Conservation (phyloP, 768 basidiomycete species). For the Boletus fagicola region DNA sequence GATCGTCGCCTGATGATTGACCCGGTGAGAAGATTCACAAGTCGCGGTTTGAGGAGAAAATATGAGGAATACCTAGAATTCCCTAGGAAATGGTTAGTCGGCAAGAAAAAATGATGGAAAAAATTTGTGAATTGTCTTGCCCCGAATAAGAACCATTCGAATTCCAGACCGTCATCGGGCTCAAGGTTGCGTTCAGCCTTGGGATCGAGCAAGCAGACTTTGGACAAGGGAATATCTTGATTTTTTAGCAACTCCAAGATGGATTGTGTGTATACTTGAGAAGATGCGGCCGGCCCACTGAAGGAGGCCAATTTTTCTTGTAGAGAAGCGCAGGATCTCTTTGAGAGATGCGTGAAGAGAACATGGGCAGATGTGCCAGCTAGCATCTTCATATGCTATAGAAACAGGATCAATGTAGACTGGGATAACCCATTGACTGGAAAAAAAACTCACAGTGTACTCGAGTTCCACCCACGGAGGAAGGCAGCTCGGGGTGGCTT, state of each 20-base stretch:
- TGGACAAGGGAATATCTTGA: conserved; percentile 41
- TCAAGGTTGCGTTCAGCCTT: conserved; percentile 67
- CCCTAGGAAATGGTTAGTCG: conserved; percentile 40
- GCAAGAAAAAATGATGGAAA: neutral
- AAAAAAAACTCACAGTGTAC: conserved; percentile 58
- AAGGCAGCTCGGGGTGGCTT: conserved; percentile 62
- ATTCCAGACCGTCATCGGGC: conserved; percentile 78
- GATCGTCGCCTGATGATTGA: conserved; percentile 75
- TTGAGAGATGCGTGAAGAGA: conserved; percentile 85
- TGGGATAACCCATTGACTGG: neutral
- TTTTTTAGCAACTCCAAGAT: conserved; percentile 14
- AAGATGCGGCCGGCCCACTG: conserved; percentile 14
- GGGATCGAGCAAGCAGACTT: conserved; percentile 93
- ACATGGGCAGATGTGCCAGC: conserved; percentile 65
- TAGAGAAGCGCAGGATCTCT: conserved; percentile 60
- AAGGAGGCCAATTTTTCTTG: conserved; percentile 18
- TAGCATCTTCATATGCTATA: conserved; percentile 79
- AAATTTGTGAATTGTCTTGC: conserved; percentile 39
- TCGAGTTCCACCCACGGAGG: conserved; percentile 93
- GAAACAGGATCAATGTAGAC: neutral
- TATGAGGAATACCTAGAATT: conserved; percentile 47
- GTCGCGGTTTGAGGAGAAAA: neutral
- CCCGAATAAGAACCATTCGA: conserved; percentile 90
- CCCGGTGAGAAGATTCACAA: neutral
- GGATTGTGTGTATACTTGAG: conserved; percentile 27